These are phyloP conservation scores for Pichia sp. DNA, from an alignment of 1,139 yeast species.

Conservation along the genomic window DNA sequence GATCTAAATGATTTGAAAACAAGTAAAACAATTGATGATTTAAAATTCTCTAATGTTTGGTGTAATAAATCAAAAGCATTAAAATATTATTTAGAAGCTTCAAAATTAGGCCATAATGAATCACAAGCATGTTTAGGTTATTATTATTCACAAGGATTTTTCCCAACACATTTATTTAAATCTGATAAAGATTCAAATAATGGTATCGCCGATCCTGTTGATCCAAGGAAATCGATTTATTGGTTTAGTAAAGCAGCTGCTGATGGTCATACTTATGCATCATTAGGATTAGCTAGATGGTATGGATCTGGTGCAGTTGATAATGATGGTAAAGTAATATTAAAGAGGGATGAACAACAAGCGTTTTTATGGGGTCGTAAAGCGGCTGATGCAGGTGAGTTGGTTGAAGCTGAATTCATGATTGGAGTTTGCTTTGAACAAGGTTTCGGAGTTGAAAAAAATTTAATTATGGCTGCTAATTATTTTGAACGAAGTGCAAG, in stretches of 20 bases:
- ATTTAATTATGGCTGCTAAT: slow-evolving; percentile 41
- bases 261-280: slow-evolving; percentile 77
- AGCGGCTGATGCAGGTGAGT: slow-evolving; percentile 66
- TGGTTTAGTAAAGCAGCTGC: slow-evolving; percentile 85
- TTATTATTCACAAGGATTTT: slow-evolving; percentile 79
- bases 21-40: slow-evolving; percentile 27
- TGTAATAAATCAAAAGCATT: slow-evolving; percentile 55
- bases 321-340: slow-evolving; percentile 42
- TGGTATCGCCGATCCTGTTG: slow-evolving; percentile 50
- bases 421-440: slow-evolving; percentile 76
- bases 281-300: slow-evolving; percentile 90
- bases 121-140: slow-evolving; percentile 84
- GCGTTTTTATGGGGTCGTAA: slow-evolving; percentile 88
- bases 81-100: slow-evolving; percentile 67
- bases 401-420: slow-evolving; percentile 77
- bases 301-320: slow-evolving; percentile 64
- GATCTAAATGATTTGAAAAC: slow-evolving; percentile 25
- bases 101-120: slow-evolving; percentile 66
- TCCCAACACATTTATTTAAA: slow-evolving; percentile 28
- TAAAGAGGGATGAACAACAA: slow-evolving; percentile 64
- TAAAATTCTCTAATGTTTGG: slow-evolving; percentile 27
- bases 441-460: slow-evolving; percentile 60
- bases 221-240: slow-evolving; percentile 71
- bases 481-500: slow-evolving; percentile 58
- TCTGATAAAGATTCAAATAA: slow-evolving; percentile 26